Conservation (phyloP, 2,329 filamentous ascomycete species). For the Xylariomycetidae sp. region DNA sequence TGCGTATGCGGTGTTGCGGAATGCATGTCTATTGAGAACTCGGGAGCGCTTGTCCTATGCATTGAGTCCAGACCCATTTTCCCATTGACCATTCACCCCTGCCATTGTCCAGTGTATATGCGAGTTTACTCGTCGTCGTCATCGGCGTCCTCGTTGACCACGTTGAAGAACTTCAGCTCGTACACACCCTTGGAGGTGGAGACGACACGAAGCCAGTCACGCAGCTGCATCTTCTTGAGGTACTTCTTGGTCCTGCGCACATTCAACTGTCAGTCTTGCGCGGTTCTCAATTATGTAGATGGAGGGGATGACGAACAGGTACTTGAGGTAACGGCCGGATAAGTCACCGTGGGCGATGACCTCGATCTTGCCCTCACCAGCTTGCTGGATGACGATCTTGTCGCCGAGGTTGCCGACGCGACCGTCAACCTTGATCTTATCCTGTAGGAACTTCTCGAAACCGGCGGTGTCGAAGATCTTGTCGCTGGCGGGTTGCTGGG, state of each 20-base stretch:
- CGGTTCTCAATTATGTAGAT: no score
- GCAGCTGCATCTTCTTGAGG: conserved; percentile 99
- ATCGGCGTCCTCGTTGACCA: conserved; percentile 95
- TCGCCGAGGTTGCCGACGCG: conserved; percentile 98
- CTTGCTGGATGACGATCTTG: conserved; percentile 81
- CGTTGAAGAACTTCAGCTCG: conserved; percentile 99
- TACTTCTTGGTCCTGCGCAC: conserved; percentile 99
- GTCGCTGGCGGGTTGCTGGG: conserved; percentile 94
- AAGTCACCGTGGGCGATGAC: conserved; percentile 96
- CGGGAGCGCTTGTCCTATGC: conserved; percentile 14
- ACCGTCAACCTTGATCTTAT: conserved; percentile 99
- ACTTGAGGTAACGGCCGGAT: conserved; percentile 99
- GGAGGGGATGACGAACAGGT: conserved; percentile 70
- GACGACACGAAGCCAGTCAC: conserved; percentile 99
- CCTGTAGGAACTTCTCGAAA: conserved; percentile 99
- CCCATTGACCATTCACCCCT: conserved; percentile 6
- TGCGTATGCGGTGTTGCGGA: no score
- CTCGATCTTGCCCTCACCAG: conserved; percentile 96
- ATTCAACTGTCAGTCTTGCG: no score
- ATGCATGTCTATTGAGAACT: no score
- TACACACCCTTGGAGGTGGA: conserved; percentile 97
- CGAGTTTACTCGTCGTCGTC: conserved; percentile 92
- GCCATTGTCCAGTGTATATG: conserved; percentile 6
- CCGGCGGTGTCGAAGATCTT: conserved; percentile 99
- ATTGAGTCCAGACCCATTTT: conserved; percentile 16